Evolutionary conservation across 2,329 filamentous ascomycete species (phyloP), one percentile per base, ranked within the genome.

Genomic region (Fusarium nodosum): DNA sequence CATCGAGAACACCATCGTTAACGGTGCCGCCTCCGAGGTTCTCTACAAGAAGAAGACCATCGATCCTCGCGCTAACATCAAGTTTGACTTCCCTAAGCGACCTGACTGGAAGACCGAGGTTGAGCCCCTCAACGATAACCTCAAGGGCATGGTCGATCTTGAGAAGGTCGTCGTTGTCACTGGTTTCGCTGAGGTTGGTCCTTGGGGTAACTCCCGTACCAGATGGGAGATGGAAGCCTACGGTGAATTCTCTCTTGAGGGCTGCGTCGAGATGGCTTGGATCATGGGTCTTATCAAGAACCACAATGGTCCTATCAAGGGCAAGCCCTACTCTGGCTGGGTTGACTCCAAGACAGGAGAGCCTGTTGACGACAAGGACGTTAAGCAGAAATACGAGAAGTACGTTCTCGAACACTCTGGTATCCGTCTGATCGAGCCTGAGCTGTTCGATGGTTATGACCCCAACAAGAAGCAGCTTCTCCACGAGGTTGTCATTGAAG

Each of bases 261-360:
- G 96, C 31, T 98, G 96, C 76, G 91, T 99, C 64, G 96, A 99
- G 82, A 99, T 99, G 96, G 94, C 96, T 33, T 99, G 96, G 96
- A 93, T 99, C 81, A 99, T 98, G 95, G 96, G 96, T 77, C 89
- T 98, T 64, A 98, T 99, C 85, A 97, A 95, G 87, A 97, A 99
- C 81, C 93, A 97, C 85, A 98, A 98, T 74, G 96, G 96, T 20
- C 90, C 91, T 33, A 89, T 99, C 79, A 99, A 99, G 85, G 96
- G 96, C 79, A 92, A 97, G 84, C 92, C 92, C 70, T 98, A 99
- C 83, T 93, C 95, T 72, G 96, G 96, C 74, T 99, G 93, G 94
- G 93, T 99, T 62, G 96, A 99, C 77, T 87, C 90, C 78, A 98
- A 98, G 88, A 91, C 93, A 56, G 93, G 93, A 44, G 95, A 98